phyloP scores from a whole-genome alignment of 2,329 filamentous ascomycete genomes.

The Colletotrichum orchidophilum region DNA sequence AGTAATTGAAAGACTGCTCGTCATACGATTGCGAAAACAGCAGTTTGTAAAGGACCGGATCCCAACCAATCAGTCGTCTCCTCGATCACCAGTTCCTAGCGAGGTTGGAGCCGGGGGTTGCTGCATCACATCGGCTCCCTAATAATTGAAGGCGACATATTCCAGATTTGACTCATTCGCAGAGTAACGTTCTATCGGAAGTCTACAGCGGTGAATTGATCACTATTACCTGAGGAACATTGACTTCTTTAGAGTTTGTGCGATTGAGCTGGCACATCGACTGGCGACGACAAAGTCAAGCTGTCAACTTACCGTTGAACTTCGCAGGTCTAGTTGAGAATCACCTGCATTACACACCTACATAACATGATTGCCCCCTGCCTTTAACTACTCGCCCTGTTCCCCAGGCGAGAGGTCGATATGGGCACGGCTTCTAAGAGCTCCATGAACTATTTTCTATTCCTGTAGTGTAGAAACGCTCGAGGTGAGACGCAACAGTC shows the following conservation, averaged over 20 bases:
- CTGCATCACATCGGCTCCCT: background rate
- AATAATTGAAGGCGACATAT: background rate
- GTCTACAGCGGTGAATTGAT: background rate
- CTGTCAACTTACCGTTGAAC: background rate
- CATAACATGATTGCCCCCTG: conserved; percentile 29
- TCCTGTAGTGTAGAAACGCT: background rate
- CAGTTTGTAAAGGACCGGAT: background rate
- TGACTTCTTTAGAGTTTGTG: background rate
- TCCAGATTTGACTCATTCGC: background rate
- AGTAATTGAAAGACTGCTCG: background rate
- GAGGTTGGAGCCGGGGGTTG: background rate
- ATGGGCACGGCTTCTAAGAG: background rate
- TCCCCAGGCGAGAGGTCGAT: background rate
- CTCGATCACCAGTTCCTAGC: background rate
- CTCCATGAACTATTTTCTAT: conserved; percentile 5
- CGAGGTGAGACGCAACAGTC: background rate
- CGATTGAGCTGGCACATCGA: background rate
- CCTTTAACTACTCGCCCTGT: conserved; percentile 3
- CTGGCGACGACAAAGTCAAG: background rate
- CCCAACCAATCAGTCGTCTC: background rate
- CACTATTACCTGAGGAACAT: background rate
- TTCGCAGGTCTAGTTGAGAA: conserved; percentile 10
- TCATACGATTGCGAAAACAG: conserved; percentile 11
- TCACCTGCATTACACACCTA: conserved; percentile 31
- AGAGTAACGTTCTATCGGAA: background rate